phyloP scores from a whole-genome alignment of 768 basidiomycete species.

The Auricularia heimuer region DNA sequence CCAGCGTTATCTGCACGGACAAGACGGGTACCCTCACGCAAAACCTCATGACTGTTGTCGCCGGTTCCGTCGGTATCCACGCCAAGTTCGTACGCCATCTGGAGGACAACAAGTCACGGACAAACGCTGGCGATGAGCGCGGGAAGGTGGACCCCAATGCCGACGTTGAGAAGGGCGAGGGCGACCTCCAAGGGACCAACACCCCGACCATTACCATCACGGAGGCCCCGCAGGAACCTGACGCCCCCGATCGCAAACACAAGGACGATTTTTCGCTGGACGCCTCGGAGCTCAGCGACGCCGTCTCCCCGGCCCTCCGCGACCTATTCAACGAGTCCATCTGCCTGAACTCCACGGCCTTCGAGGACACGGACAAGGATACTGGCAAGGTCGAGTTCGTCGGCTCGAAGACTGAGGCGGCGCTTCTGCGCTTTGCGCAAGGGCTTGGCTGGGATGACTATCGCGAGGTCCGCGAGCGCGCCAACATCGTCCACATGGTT shows the following conservation, averaged over 20 bases:
- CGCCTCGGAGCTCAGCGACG: conserved; percentile 52
- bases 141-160: conserved; percentile 10
- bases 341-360: conserved; percentile 89
- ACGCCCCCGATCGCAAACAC: conserved; percentile 32
- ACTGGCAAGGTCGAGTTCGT: conserved; percentile 56
- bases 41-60: conserved; percentile 93
- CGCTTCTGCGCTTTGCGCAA: conserved; percentile 76
- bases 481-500: conserved; percentile 67
- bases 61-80: conserved; percentile 87
- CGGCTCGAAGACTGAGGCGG: conserved; percentile 94
- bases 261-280: conserved; percentile 80
- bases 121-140: conserved; percentile 55
- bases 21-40: conserved; percentile 96
- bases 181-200: not conserved
- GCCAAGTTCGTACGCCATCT: conserved; percentile 85
- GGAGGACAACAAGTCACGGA: conserved; percentile 56
- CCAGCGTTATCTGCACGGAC: conserved; percentile 91
- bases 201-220: not conserved
- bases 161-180: conserved; percentile 9
- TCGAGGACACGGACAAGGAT: conserved; percentile 66
- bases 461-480: conserved; percentile 49
- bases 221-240: not conserved
- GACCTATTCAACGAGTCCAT: conserved; percentile 77
- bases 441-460: conserved; percentile 71
- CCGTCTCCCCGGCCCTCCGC: conserved; percentile 50